A percentile compares a stretch with the other conserved stretches of the same genome.
phyloP scores from a whole-genome alignment of 305 asterid genomes.

The Fraxinus dipetala region DNA sequence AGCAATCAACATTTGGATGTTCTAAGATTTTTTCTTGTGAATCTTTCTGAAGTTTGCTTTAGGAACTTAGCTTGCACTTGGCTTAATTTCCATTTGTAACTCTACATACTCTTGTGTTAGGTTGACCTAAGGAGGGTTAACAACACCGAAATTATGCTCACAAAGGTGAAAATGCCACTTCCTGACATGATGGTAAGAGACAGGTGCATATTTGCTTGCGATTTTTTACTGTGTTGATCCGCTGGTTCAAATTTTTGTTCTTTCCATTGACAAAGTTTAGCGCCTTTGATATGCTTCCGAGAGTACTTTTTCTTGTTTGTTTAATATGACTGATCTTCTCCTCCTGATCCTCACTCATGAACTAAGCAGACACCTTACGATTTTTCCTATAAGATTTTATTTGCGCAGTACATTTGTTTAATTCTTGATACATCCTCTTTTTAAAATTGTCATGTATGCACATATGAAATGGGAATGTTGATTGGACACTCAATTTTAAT shows the following conservation, averaged over 20 bases:
- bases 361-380: neutral
- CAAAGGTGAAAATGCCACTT: slow-evolving; percentile 98
- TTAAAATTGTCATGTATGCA: neutral
- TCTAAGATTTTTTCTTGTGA: neutral
- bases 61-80: neutral
- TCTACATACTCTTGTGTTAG: slow-evolving; percentile 37
- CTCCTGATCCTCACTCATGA: neutral
- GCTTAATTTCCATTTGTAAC: slow-evolving; percentile 12
- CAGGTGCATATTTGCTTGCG: neutral
- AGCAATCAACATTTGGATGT: neutral
- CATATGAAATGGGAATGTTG: neutral
- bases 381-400: neutral
- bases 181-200: slow-evolving; percentile 92
- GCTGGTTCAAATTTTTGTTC: neutral
- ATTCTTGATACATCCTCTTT: neutral
- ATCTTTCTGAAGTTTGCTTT: neutral
- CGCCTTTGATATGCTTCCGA: neutral
- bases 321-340: neutral
- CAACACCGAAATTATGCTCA: slow-evolving; percentile 94
- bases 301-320: neutral
- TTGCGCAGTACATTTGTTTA: neutral
- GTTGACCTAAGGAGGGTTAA: slow-evolving; percentile 92
- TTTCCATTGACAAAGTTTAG: neutral
- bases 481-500: neutral
- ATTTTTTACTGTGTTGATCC: neutral